Percentiles rank a stretch among this genome's conserved stretches.
These are phyloP conservation scores for Penicillium janthinellum DNA, from an alignment of 2,329 filamentous ascomycete genomes.

Conservation along the genomic window DNA sequence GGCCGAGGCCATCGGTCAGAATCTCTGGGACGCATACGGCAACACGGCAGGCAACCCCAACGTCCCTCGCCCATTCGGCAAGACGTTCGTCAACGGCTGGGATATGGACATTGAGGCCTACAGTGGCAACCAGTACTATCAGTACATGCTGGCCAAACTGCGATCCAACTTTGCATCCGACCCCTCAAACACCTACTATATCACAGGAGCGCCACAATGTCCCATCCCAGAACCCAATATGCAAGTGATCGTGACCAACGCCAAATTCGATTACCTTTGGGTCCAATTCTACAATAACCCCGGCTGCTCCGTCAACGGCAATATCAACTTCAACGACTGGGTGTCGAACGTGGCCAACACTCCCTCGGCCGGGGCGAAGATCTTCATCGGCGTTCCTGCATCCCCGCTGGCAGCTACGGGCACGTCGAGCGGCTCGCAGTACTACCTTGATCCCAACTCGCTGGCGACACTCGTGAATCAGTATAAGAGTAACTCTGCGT, in stretches of 20 bases:
- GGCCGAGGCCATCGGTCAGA: conserved; percentile 44
- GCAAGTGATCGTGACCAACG: conserved; percentile 40
- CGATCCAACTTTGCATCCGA: conserved; percentile 40
- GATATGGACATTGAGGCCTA: conserved; percentile 54
- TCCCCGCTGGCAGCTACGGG: conserved; percentile 41
- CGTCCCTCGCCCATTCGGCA: conserved; percentile 31
- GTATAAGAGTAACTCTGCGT: conserved; percentile 13
- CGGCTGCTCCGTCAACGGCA: conserved; percentile 27
- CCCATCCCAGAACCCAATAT: conserved; percentile 50
- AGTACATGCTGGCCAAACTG: conserved; percentile 26
- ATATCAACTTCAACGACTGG: conserved; percentile 30
- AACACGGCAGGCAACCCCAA: conserved; percentile 41
- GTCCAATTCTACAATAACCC: conserved; percentile 52
- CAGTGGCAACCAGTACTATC: conserved; percentile 41
- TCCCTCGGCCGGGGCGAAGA: conserved; percentile 24
- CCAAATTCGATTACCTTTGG: conserved; percentile 50
- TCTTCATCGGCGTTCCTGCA: conserved; percentile 27
- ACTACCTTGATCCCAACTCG: conserved; percentile 20
- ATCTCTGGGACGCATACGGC: conserved; percentile 51
- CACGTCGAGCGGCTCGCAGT: conserved; percentile 17
- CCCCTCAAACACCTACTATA: conserved; percentile 44
- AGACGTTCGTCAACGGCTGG: conserved; percentile 52
- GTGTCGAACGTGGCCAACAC: conserved; percentile 20
- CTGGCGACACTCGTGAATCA: conserved; percentile 17
- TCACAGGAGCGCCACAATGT: conserved; percentile 54